phyloP scores from a whole-genome alignment of 441 rosid genomes.

The Adansonia grandidieri region DNA sequence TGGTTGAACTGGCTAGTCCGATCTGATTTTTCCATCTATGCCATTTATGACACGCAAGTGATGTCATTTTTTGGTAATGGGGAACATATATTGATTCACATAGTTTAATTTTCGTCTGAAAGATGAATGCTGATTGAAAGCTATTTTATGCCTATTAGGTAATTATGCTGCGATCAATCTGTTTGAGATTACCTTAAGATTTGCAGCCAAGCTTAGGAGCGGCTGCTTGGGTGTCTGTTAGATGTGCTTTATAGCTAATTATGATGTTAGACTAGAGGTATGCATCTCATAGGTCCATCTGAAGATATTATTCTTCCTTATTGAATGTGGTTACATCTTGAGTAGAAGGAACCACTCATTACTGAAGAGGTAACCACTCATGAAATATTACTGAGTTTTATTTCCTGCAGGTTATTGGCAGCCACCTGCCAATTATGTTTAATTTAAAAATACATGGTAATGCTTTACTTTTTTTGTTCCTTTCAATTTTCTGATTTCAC shows the following conservation, averaged over 20 bases:
- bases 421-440: conserved; percentile 8
- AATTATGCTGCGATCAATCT: conserved; percentile 20
- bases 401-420: conserved; percentile 3
- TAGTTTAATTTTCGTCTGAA: neutral
- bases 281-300: conserved; percentile 11
- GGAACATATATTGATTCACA: neutral
- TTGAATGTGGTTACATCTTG: neutral
- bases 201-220: conserved; percentile 17
- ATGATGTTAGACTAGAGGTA: conserved; percentile 12
- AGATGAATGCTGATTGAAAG: neutral
- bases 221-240: neutral
- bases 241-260: conserved; percentile 10
- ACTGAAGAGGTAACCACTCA: neutral
- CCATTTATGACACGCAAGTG: neutral
- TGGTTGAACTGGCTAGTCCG: no score
- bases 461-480: neutral
- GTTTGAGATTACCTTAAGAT: neutral
- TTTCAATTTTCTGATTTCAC: conserved; percentile 7
- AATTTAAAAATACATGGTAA: neutral
- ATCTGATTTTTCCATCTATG: no score
- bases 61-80: neutral
- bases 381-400: neutral
- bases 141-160: neutral
- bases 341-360: neutral
- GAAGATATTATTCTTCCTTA: neutral